phyloP scores from a whole-genome alignment of 1,139 yeast genomes.

The Protomyces arabidopsidicola region DNA sequence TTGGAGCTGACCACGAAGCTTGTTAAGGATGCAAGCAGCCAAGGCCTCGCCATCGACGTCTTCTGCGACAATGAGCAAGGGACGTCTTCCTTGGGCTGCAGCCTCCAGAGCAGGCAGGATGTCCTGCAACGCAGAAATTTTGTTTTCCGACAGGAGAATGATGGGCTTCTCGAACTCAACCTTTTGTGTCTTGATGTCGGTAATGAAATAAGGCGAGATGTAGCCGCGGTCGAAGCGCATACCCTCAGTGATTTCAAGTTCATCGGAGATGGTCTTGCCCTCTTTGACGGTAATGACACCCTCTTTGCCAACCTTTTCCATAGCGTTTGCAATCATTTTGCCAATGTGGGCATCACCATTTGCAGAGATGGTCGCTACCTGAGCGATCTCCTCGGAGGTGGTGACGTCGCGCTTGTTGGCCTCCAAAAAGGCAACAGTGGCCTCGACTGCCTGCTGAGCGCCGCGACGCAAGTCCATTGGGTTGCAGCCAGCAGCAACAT shows the following conservation, averaged over 20 bases:
- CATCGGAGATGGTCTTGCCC: conserved; percentile 95
- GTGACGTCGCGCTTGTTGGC: conserved; percentile 94
- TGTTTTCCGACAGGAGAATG: conserved; percentile 85
- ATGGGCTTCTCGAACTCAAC: conserved; percentile 96
- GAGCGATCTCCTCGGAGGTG: conserved; percentile 95
- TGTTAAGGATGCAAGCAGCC: conserved; percentile 97
- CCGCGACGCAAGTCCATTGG: conserved; percentile 99
- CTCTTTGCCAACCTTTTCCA: conserved; percentile 99
- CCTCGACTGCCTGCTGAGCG: conserved; percentile 97
- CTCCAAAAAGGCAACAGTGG: conserved; percentile 84
- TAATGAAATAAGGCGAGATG: conserved; percentile 96
- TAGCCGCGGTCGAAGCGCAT: conserved; percentile 99
- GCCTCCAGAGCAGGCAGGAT: conserved; percentile 90
- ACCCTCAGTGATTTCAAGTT: conserved; percentile 97
- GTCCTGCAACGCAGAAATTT: conserved; percentile 87
- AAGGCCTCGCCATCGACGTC: conserved; percentile 98
- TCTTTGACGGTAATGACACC: conserved; percentile 98
- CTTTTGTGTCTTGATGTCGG: conserved; percentile 93
- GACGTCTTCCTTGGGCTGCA: conserved; percentile 93
- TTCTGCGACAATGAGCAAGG: conserved; percentile 90
- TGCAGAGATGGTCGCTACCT: conserved; percentile 98
- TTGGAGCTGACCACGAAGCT: conserved; percentile 97
- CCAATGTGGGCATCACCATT: conserved; percentile 97
- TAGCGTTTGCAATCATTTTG: conserved; percentile 86
- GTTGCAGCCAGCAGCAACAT: conserved; percentile 99